Evolutionary conservation across 2,329 filamentous ascomycete genomes (phyloP).

Genomic region (Corinectria fuckeliana): DNA sequence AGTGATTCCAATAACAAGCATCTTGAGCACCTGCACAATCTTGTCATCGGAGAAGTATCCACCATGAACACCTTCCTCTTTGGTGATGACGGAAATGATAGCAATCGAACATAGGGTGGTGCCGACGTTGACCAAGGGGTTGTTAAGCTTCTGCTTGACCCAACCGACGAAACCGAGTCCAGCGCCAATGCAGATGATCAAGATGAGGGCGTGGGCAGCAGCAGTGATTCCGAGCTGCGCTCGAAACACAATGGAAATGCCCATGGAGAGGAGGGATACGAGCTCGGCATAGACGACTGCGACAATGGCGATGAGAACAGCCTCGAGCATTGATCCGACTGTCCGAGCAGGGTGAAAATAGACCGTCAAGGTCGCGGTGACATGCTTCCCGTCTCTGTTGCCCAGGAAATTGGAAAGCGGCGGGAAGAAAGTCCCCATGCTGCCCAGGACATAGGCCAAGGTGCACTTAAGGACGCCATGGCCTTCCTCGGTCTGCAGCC

Average conservation of each 20-base stretch:
- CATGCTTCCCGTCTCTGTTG: constrained; percentile 87
- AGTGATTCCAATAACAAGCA: constrained; percentile 79
- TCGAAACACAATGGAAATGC: constrained; percentile 80
- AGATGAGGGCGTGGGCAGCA: constrained; percentile 78
- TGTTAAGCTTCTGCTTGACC: constrained; percentile 81
- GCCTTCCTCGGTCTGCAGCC: constrained; percentile 72
- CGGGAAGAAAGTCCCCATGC: constrained; percentile 82
- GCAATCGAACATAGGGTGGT: constrained; percentile 87
- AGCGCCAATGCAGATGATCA: constrained; percentile 84
- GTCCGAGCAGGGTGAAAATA: constrained; percentile 93
- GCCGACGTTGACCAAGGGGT: constrained; percentile 82
- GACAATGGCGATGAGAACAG: constrained; percentile 74
- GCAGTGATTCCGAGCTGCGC: constrained; percentile 68
- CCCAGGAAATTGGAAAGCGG: constrained; percentile 77
- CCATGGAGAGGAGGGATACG: constrained; percentile 85
- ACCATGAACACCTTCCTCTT: constrained; percentile 85
- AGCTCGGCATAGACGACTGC: constrained; percentile 76
- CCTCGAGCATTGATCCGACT: constrained; percentile 88
- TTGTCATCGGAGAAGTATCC: constrained; percentile 83
- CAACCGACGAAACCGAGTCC: constrained; percentile 88
- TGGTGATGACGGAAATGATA: constrained; percentile 88
- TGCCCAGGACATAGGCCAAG: constrained; percentile 85
- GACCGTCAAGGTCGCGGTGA: constrained; percentile 91
- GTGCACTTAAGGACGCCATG: constrained; percentile 89
- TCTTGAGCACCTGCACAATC: constrained; percentile 81